A percentile compares a stretch with the other conserved stretches of the same genome.
Evolutionary conservation across 2,329 filamentous ascomycete species (phyloP).

Genomic region (Aspergillus tubingensis): DNA sequence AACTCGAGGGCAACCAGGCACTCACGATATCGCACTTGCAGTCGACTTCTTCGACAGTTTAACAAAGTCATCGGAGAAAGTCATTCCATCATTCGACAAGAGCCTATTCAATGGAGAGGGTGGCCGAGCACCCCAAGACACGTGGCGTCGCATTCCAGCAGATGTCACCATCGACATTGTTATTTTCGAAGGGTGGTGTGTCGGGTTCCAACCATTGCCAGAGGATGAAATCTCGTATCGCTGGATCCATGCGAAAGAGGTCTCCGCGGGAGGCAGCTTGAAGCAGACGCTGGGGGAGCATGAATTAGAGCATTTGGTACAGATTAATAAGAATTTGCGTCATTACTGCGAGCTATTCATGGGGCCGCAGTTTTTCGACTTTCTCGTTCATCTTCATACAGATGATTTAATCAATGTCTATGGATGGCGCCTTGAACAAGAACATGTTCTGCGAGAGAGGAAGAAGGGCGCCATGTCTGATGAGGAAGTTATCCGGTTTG

Average conservation of each 20-base stretch:
- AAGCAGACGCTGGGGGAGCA: neutral
- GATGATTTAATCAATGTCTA: slow-evolving; percentile 1
- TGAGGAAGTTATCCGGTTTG: neutral
- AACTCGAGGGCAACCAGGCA: neutral
- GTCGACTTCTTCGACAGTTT: neutral
- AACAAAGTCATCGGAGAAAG: neutral
- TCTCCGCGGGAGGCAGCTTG: neutral
- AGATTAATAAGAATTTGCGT: neutral
- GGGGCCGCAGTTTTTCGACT: neutral
- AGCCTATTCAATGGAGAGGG: slow-evolving; percentile 1
- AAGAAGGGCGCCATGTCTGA: neutral
- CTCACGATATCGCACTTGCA: neutral
- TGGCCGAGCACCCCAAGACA: neutral
- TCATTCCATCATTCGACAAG: neutral
- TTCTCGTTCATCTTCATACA: neutral
- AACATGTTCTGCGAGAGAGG: neutral
- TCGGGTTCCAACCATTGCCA: neutral
- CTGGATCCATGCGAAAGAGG: neutral
- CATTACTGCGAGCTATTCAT: neutral
- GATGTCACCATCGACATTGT: neutral
- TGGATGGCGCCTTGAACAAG: neutral
- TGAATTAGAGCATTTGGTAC: neutral
- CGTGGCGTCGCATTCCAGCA: neutral
- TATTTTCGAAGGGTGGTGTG: neutral
- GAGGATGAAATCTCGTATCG: neutral